phyloP scores from a whole-genome alignment of 2,329 filamentous ascomycete genomes.

The Alternaria sp. region DNA sequence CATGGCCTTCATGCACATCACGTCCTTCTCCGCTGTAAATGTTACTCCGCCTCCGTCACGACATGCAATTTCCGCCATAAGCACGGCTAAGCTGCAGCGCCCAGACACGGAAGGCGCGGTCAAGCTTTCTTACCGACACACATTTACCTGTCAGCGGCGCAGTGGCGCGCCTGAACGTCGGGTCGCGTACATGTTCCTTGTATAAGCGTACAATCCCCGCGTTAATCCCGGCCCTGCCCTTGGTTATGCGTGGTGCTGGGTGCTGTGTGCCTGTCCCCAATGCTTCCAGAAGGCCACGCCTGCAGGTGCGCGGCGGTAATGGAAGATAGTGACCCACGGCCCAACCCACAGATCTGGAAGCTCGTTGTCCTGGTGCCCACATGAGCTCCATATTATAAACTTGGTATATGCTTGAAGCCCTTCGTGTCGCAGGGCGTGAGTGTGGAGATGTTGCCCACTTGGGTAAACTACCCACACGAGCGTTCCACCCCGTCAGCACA shows the following conservation, averaged over 20 bases:
- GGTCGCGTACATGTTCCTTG: not conserved
- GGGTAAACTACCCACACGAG: not conserved
- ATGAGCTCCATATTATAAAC: conserved; percentile 4
- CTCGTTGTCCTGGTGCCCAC: conserved; percentile 4
- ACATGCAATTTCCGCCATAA: not conserved
- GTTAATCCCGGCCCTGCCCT: conserved; percentile 13
- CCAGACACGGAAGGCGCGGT: conserved; percentile 18
- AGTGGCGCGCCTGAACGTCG: not conserved
- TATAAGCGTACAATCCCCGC: conserved; percentile 11
- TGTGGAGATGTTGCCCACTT: conserved; percentile 10
- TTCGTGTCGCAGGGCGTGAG: not conserved
- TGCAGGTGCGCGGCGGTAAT: not conserved
- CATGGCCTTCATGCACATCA: not conserved
- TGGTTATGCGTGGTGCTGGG: not conserved
- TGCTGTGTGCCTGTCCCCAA: conserved; percentile 3
- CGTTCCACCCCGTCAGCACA: not conserved
- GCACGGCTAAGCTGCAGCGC: conserved; percentile 4
- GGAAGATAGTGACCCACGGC: not conserved
- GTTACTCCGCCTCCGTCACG: not conserved
- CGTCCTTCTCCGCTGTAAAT: not conserved
- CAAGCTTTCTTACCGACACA: conserved; percentile 6
- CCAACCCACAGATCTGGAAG: conserved; percentile 8
- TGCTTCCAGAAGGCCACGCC: conserved; percentile 7
- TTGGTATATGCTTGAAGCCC: conserved; percentile 4
- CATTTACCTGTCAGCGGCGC: conserved; percentile 4